phyloP scores from a whole-genome alignment of 495 filamentous ascomycete genomes.

The Xylaria palmicola region DNA sequence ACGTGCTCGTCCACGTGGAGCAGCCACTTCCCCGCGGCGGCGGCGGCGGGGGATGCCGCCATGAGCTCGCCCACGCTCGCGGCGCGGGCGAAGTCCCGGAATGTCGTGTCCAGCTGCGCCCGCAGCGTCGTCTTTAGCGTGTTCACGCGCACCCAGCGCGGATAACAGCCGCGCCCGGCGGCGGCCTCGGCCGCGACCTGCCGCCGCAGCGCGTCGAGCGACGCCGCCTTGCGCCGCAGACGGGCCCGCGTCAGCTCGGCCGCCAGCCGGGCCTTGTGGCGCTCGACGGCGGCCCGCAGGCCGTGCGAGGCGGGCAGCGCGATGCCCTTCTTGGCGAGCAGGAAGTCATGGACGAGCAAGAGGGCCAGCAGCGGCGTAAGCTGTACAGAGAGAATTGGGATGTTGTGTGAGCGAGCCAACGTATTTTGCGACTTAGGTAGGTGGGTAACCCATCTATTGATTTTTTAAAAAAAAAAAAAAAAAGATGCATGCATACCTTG shows the following conservation, averaged over 20 bases:
- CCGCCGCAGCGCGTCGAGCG: conserved; percentile 61
- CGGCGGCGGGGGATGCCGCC: too few relatives aligned
- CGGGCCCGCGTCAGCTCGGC: conserved; percentile 81
- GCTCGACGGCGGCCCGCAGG: conserved; percentile 67
- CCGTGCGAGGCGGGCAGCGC: conserved; percentile 74
- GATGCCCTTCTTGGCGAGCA: conserved; percentile 78
- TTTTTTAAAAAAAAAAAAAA: too few relatives aligned
- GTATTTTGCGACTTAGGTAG: too few relatives aligned
- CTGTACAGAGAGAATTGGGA: conserved; percentile 47
- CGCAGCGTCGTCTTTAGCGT: conserved; percentile 67
- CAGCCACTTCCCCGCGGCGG: conserved; percentile 20
- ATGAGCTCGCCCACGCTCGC: conserved; percentile 47
- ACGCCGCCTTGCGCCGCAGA: conserved; percentile 64
- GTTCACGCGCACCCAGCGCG: conserved; percentile 90
- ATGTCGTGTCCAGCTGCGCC: conserved; percentile 67
- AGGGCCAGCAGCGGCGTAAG: conserved; percentile 77
- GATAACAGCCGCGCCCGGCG: conserved; percentile 54
- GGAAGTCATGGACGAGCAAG: conserved; percentile 81
- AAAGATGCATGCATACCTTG: conserved; percentile 59
- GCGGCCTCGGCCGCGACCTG: conserved; percentile 48
- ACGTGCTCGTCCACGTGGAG: conserved; percentile 71
- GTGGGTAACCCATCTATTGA: too few relatives aligned
- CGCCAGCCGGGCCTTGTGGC: conserved; percentile 75
- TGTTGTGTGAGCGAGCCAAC: too few relatives aligned
- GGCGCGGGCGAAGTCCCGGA: conserved; percentile 55